Evolutionary conservation across 1,139 yeast species (phyloP).

Genomic region (Candida dubliniensis): DNA sequence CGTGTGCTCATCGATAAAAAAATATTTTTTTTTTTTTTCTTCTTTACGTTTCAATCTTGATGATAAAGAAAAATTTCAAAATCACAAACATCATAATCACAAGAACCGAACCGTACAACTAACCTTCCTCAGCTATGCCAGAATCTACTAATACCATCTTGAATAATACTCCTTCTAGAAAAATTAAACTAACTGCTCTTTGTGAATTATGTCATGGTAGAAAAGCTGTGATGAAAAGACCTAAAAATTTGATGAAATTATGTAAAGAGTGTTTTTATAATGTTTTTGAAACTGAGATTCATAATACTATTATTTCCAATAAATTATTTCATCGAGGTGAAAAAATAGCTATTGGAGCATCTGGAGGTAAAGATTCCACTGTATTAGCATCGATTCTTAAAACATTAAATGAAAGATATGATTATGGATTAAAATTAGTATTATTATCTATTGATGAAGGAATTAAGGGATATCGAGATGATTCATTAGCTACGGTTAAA

Average conservation of each 20-base stretch:
- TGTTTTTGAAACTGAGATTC: conserved; percentile 94
- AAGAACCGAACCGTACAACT: no score
- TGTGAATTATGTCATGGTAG: conserved; percentile 88
- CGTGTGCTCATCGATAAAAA: conserved; percentile 1
- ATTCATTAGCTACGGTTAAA: conserved; percentile 93
- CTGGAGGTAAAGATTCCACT: conserved; percentile 98
- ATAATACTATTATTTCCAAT: conserved; percentile 76
- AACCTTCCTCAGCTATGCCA: conserved; percentile 8
- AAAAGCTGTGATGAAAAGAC: conserved; percentile 87
- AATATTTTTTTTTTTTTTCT: background rate
- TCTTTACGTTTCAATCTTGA: no score
- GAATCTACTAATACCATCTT: conserved; percentile 3
- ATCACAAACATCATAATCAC: background rate
- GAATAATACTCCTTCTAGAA: conserved; percentile 18
- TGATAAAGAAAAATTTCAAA: no score
- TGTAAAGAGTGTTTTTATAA: conserved; percentile 88
- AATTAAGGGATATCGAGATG: conserved; percentile 94
- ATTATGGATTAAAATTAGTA: conserved; percentile 82
- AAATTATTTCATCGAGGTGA: conserved; percentile 78
- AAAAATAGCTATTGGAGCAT: conserved; percentile 92
- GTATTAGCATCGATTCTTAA: conserved; percentile 88
- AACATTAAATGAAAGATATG: conserved; percentile 80
- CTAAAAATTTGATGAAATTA: conserved; percentile 87
- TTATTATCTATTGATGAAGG: conserved; percentile 94
- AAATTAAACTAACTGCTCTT: conserved; percentile 44